Base-by-base conservation (phyloP, 768 basidiomycete species). In the Suillus hirtellus region DNA sequence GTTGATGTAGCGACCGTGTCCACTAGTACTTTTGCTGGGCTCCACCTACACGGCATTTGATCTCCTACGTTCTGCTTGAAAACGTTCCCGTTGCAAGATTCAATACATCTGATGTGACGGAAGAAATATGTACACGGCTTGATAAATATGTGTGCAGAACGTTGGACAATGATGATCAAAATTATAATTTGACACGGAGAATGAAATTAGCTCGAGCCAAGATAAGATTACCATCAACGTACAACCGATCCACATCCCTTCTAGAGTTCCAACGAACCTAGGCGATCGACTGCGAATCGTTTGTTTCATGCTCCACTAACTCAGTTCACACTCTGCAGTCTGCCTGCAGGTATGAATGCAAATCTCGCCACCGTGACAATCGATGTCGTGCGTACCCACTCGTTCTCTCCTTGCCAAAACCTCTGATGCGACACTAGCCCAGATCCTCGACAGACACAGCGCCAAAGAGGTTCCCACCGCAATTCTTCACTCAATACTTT, bases 401-500 rank as follows among this genome's bases (percentile, higher is more conserved):
- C 7, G 19, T n/a, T n/a, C 21, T 38, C 6, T 11, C 8, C 6
- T 4, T 2, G 15, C 15, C 31, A 9, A 34, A 37, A n/a, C 1
- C 35, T 42, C 38, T 43, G 42, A 59, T 52, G 21, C 38, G n/a
- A 21, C 12, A 47, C 17, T 14, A n/a, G 40, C 21, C 12, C 68
- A 93, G 92, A 80, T 86, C 52, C 79, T 93, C 58, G 92, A 93
- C 73, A 84, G 92, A 31, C 83, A 81, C 58, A 87, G 84, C 19
- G 83, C 85, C 43, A 89, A 87, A 73, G 92, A 93, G 66, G 89
- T 89, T 50, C 82, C 94, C 7, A 83, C 82, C 61, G 92, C 86
- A 3, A 79, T 93, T 60, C 81, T 95, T n/a, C 93, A 94, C 69
- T 81, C 90, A 0, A 89, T 94, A 55, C 78, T 94, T 17, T 94